Base-by-base conservation (phyloP, 352 stramenopile genomes). In the Phytophthora macrochlamydospora region DNA sequence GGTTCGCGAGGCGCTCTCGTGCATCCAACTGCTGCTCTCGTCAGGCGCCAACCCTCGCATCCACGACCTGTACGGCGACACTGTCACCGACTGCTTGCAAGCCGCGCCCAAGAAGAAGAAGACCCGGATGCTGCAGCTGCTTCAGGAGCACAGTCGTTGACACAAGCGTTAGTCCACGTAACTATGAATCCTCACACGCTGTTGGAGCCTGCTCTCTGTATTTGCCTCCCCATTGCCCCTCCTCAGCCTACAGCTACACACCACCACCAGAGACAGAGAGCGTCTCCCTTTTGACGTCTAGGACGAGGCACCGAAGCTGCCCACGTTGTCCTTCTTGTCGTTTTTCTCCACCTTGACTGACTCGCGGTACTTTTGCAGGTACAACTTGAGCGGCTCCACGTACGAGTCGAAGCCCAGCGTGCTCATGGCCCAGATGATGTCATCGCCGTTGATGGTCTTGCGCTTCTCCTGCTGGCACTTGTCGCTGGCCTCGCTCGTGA, bases 361-460 rank as follows among this genome's bases (percentile, higher is more conserved):
- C 79, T 99, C 97, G 33, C 97, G 87, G 88, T 99, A 99, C 79
- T 99, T 99, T 42, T 91, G 89, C 46, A 99, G 82, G 81, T 99
- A 99, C 35, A 99, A 74, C 77, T 99, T 99, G 24, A 99, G 87
- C 43, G 98, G 97, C 73, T 99, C 98, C 37, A 99, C 97, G 80
- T 99, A 99, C 73, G 97, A 98, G 73, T 99, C 98, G 81, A 99
- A 99, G 51, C 98, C 98, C 33, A 99, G 81, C 35, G 97, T 99
- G 67, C 91, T 99, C 97, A 99, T 99, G 51, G 98, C 98, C 96
- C 96, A 99, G 45, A 99, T 89, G 58, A 99, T 92, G 81, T 99
- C 98, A 79, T 99, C 97, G 44, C 98, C 98, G 78, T 99, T 99
- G 76, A 99, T 99, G 29, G 98, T 99, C 89, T 99, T 99, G 56